These are phyloP conservation scores for Quercus bicolor DNA, from an alignment of 306 rosid genomes.

Conservation along the genomic window DNA sequence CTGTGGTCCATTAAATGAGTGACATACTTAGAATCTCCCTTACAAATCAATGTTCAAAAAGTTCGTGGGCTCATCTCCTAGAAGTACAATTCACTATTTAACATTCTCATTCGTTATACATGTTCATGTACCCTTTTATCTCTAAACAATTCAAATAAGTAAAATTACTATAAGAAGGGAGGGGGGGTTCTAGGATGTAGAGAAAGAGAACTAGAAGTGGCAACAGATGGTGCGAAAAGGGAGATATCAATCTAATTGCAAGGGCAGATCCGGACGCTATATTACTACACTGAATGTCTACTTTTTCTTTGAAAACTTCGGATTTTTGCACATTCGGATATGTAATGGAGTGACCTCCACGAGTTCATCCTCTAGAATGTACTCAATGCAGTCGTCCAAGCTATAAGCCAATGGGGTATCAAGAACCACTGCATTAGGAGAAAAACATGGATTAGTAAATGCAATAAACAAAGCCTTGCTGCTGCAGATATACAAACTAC, in stretches of 20 bases:
- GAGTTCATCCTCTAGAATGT: constrained; percentile 95
- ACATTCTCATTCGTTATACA: constrained; percentile 22
- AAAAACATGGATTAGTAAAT: neutral
- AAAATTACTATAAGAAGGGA: constrained; percentile 9
- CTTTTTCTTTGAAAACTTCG: constrained; percentile 71
- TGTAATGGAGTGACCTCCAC: constrained; percentile 83
- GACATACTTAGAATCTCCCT: neutral
- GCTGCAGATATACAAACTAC: neutral
- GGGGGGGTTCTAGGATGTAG: constrained; percentile 5
- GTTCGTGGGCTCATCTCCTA: neutral
- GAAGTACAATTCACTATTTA: constrained; percentile 20
- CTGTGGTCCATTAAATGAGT: neutral
- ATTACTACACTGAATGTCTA: constrained; percentile 26
- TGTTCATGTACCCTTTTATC: constrained; percentile 23
- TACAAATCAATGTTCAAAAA: constrained; percentile 12
- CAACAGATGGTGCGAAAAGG: neutral
- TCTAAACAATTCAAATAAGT: constrained; percentile 16
- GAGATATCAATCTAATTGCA: constrained; percentile 8
- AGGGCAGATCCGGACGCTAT: neutral
- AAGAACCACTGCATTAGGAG: constrained; percentile 63
- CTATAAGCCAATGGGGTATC: constrained; percentile 93
- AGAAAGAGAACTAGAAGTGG: neutral
- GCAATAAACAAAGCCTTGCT: constrained; percentile 6
- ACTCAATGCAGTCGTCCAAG: constrained; percentile 95
- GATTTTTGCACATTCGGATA: constrained; percentile 90